Evolutionary conservation across 2,329 filamentous ascomycete species (phyloP), one percentile per base, ranked within the genome.

Genomic region (Tolypocladium amazonense): DNA sequence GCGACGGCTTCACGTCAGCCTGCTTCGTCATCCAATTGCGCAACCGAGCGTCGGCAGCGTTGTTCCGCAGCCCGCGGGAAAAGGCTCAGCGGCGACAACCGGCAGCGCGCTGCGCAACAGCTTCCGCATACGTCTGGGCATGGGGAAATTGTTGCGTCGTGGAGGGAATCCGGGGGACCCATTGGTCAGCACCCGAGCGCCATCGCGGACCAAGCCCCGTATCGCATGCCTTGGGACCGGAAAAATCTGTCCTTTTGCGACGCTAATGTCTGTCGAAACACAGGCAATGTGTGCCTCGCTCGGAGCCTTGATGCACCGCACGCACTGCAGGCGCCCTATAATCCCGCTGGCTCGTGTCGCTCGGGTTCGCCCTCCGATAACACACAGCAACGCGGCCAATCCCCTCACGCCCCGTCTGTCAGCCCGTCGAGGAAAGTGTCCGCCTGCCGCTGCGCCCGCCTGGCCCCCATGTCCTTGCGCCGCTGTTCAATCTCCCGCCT

Each of bases 401-500:
- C 56, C 39, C 56, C n/a, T 45, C 41, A 57, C 50, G 25, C 43
- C 41, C 56, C 53, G 37, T 60, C 63, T 53, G 62, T 63, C 61
- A 88, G 72, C 23, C 81, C 81, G 58, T 87, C 83, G 66, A 95
- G 71, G 71, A 94, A 94, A 63, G 76, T 82, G 66, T 90, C 88
- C 39, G 89, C 89, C 72, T 88, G 81, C 67, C 84, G 86, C 73
- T 85, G 87, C 37, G 82, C 83, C 70, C 83, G 77, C 66, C 78
- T 76, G 64, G 76, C 76, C 75, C 86, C 85, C 65, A 90, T 82
- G 64, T 84, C 81, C 68, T 76, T 78, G 69, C 83, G 81, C 66
- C 87, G 70, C 68, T 77, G 78, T 79, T 89, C 88, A 65, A 90
- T 82, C 68, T 87, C 82, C 65, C 75, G 77, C 65, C 79, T 81